Base-by-base conservation (phyloP, 129 eudicot species). In the Pseudognaphalium luteoalbum region DNA sequence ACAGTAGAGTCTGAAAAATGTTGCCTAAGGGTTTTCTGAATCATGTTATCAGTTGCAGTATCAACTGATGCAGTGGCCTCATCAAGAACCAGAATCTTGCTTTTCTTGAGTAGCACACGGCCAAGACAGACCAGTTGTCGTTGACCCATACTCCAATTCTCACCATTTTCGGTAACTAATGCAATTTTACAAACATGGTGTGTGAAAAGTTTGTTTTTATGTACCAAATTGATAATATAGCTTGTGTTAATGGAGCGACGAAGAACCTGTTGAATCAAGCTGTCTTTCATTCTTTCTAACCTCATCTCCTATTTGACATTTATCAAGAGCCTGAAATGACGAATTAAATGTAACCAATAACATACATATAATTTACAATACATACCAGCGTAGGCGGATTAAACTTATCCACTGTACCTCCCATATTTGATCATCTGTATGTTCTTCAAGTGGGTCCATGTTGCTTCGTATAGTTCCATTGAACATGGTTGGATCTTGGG, bases 401-500 rank as follows among this genome's bases (percentile, higher is more conserved):
- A 10, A 17, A 61, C 9, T 39, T 1, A 61, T 42, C 30, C 1
- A 2, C 20, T 19, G 33, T 62, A 74, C 78, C 79, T 75, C 72
- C 79, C 79, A 75, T 7, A 75, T 94, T 64, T 85, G 85, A 11
- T 94, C 91, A 66, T 94, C 98, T 22, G 91, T 57, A 72, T 93
- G 78, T 77, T 93, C 97, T 78, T 88, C 96, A 65, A 93, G 98
- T 34, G 98, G 98, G 75, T 93, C 98, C 81, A 93, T 79, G 86
- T 93, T 93, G 73, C 81, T 87, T 58, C 98, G 83, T 2, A 93
- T 74, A 4, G 91, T 87, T 34, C 98, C 98, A 81, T 86, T 90
- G 56, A 93, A 93, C 98, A 93, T 93, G 80, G 93, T 93, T 17
- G 98, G 98, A 79, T 93, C 98, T 80, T 93, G 98, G 0, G 97